Base-by-base conservation (phyloP, 306 rosid species). In the Pterocarpus macrocarpus region DNA sequence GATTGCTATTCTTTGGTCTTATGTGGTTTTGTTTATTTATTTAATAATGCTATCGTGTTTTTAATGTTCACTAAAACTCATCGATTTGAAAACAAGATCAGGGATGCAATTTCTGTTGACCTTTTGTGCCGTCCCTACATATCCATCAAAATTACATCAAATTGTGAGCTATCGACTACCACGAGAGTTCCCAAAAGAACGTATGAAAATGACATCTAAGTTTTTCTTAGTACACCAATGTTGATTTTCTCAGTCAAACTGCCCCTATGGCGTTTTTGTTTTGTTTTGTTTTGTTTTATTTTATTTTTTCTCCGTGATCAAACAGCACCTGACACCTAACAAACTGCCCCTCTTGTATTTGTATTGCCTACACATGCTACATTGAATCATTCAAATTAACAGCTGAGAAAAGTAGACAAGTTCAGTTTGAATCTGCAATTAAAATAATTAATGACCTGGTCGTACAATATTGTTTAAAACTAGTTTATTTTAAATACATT, bases 191-290 rank as follows among this genome's bases (percentile, higher is more conserved):
- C 67, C 3, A 41, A 67, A 34, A 52, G 62, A 38, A 66, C 16
- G 16, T 14, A 8, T 41, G 75, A 77, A 63, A 70, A 57, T 50
- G 85, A 72, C 57, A 34, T 32, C 17, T 53, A 17, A 38, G n/a
- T 79, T 57, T 69, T 63, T 65, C 1, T 14, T 55, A 44, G 79
- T 13, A 74, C 57, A 8, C 77, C 65, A 61, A 79, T 83, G 4
- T 83, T 80, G 65, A 72, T 66, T 85, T 81, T 64, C 30, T 15
- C 41, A 33, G 80, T 79, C 86, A 82, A 75, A 81, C 49, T 39
- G 13, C 15, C 11, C 71, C 59, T 17, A 8, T 14, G 22, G 16
- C 7, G 22, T 12, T 10, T 7, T 49, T 13, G 0, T 3, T 14
- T 4, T 13, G 1, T 15, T 3, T 47, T 9, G 4, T 39, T 3